Base-by-base conservation (phyloP, 306 rosid genomes). In the Rosa rugosa region DNA sequence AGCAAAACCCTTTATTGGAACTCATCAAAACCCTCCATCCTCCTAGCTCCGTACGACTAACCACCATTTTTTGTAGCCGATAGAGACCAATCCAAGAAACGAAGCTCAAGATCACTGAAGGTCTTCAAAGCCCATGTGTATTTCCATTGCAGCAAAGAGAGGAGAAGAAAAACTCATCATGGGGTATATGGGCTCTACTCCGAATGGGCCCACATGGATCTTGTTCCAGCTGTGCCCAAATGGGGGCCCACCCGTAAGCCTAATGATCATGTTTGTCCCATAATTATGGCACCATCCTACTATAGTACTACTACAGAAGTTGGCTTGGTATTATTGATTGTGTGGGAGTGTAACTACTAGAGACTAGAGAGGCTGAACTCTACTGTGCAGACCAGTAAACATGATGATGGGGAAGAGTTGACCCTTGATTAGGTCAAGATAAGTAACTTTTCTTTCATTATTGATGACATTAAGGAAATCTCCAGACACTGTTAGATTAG, bases 1-100 rank as follows among this genome's bases (percentile, higher is more conserved):
- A 86, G 83, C 78, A 71, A 20, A 54, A 8, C 27, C 78, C 92
- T 89, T 90, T 90, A 84, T 87, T 82, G 93, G 95, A 84, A 92
- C 91, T 89, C 97, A 84, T 84, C 27, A 75, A 88, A 12, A 38
- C 46, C 46, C 25, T 66, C 70, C 85, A 76, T 81, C 75, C 64
- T 64, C 56, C 31, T 75, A 25, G 22, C 40, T 8, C 41, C 36
- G 75, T 80, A 66, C 71, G 11, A 65, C 20, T n/a, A 11, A 12
- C 68, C 18, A 74, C 82, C 5, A 42, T 44, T 36, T 36, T 9
- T 11, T 7, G 71, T 45, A 20, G 74, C 4, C 25, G 83, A 84
- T 78, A 63, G 66, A 53, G 81, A 75, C 83, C 81, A 10, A n/a
- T 12, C 23, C 36, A 46, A 12, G 16, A 40, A 18, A 18, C 18